Evolutionary conservation across 257 asterid species (phyloP).

Genomic region (Solanum corneliomulleri): DNA sequence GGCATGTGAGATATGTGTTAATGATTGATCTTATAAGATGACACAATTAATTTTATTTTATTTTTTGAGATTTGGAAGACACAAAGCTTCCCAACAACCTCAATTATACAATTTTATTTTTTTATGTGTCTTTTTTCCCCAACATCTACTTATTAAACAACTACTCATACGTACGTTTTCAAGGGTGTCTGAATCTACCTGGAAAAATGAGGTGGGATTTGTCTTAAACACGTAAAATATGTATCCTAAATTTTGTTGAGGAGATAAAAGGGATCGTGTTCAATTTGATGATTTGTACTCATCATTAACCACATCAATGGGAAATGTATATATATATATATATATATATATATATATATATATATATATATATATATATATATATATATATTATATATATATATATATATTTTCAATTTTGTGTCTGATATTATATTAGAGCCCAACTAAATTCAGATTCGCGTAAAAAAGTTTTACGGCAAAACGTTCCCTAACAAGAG

Average conservation of each 20-base stretch:
- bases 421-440: no score
- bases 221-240: no score
- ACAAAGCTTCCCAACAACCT: conserved; percentile 3
- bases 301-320: neutral
- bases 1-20: neutral
- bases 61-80: neutral
- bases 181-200: conserved; percentile 45
- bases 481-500: no score
- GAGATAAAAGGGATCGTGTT: neutral
- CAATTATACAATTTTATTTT: neutral
- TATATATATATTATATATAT: no score
- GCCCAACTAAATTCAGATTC: no score
- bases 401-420: no score
- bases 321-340: neutral
- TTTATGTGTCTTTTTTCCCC: neutral
- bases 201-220: conserved; percentile 32
- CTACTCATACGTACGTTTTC: conserved; percentile 1
- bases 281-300: neutral
- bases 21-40: neutral
- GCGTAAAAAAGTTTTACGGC: accelerated
- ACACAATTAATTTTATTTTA: no score
- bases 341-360: no score
- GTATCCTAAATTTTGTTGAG: neutral
- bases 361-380: no score
- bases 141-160: neutral